Evolutionary conservation across 805 yeast genomes (phyloP), one percentile per base, ranked within the genome.

Genomic region (Danielozyma ontarioensis): DNA sequence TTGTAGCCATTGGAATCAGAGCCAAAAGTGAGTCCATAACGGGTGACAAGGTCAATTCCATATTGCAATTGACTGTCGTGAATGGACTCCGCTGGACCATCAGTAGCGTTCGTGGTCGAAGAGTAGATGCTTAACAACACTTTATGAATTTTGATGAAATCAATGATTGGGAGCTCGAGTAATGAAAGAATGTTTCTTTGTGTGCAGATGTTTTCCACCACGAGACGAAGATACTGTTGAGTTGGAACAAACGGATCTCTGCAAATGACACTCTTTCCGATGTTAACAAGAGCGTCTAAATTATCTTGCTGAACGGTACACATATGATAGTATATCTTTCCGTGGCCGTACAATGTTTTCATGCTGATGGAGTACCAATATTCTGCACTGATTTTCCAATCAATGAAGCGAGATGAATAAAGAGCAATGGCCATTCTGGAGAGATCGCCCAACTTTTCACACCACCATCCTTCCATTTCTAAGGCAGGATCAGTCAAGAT

Each of bases 401-500:
- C 95, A 42, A 84, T 83, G 51, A 75, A 81, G 32, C 82, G 74
- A 2, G 88, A 80, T 5, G 88, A 80, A 47, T 83, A 84, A 27
- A 85, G 62, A 0, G 94, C 93, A 45, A 86, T 84, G 8, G 94
- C 90, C 88, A 86, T 84, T 50, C 95, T 64, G 23, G 90, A 80
- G 42, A 86, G 62, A 53, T 86, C 96, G 23, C 95, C 96, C 32
- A 86, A 59, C 50, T 87, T 82, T 55, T 86, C 95, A 18, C 79
- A 72, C 96, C 96, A 86, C 73, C 79, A 75, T 22, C 79, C 78
- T 53, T 74, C 78, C 70, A 74, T 73, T 39, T 75, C 79, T 25
- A 74, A 54, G 4, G 65, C 61, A 1, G 79, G 70, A 46, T 74
- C 80, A 1, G 78, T 72, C 28, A 76, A 52, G 41, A 71, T 73